Percentiles rank a stretch among this genome's conserved stretches.
phyloP scores from a whole-genome alignment of 2,329 filamentous ascomycete species.

The Penicillium sp. region DNA sequence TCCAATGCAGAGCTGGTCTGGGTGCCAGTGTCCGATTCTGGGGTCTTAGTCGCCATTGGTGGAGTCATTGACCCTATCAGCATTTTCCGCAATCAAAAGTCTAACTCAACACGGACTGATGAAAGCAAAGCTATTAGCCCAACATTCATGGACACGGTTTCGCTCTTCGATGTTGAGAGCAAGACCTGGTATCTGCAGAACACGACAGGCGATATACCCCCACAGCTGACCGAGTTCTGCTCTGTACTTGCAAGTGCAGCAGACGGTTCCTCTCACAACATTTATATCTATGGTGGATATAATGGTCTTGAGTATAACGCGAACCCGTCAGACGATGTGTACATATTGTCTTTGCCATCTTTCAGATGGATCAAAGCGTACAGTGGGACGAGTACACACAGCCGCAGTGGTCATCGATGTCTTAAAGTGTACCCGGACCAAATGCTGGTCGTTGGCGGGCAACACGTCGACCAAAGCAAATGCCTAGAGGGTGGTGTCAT shows the following conservation, averaged over 20 bases:
- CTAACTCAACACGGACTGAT: conserved; percentile 7
- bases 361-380: conserved; percentile 23
- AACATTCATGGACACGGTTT: conserved; percentile 39
- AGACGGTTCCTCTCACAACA: conserved; percentile 47
- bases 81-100: conserved; percentile 10
- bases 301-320: conserved; percentile 33
- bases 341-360: conserved; percentile 23
- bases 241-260: conserved; percentile 41
- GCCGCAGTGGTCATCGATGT: conserved; percentile 19
- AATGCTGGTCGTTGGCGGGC: conserved; percentile 18
- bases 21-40: conserved; percentile 46
- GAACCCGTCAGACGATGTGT: conserved; percentile 43
- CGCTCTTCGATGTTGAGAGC: conserved; percentile 41
- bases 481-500: conserved; percentile 20
- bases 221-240: conserved; percentile 41
- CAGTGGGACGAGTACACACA: conserved; percentile 17
- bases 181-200: conserved; percentile 43
- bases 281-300: conserved; percentile 54
- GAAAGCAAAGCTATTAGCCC: conserved; percentile 24
- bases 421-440: conserved; percentile 22
- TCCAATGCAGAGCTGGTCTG: conserved; percentile 68
- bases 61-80: conserved; percentile 33
- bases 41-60: conserved; percentile 42
- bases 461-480: conserved; percentile 3
- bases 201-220: conserved; percentile 40